These are phyloP conservation scores for Colletotrichum sp. DNA, from an alignment of 2,329 filamentous ascomycete genomes.

Conservation along the genomic window DNA sequence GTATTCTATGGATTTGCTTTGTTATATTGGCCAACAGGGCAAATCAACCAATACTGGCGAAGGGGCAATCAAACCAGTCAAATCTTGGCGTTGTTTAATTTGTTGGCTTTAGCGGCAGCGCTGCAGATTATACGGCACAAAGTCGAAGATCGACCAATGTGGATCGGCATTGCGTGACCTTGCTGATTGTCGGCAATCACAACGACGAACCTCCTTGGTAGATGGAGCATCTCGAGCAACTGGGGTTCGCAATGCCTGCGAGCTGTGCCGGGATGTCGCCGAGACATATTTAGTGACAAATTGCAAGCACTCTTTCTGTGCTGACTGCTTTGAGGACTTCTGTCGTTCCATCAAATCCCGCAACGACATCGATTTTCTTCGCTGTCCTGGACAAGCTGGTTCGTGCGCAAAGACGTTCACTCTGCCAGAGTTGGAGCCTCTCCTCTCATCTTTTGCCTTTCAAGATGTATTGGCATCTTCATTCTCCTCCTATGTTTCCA, in stretches of 20 bases:
- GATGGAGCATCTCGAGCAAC: neutral
- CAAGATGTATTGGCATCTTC: neutral
- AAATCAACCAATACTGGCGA: too few relatives aligned
- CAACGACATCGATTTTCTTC: neutral
- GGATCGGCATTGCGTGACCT: neutral
- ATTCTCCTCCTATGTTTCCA: neutral
- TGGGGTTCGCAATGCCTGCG: neutral
- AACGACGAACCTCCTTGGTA: rapidly evolving
- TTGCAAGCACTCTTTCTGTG: neutral
- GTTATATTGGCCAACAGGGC: too few relatives aligned
- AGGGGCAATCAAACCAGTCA: too few relatives aligned
- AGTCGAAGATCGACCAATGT: neutral
- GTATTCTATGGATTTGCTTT: too few relatives aligned
- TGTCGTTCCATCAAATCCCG: neutral
- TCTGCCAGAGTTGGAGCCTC: neutral
- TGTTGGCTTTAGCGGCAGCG: too few relatives aligned
- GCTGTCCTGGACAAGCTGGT: neutral
- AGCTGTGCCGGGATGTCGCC: neutral
- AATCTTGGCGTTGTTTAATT: too few relatives aligned
- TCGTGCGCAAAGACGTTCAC: neutral
- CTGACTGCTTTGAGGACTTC: neutral
- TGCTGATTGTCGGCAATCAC: neutral
- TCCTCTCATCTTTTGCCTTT: neutral
- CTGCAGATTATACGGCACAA: neutral
- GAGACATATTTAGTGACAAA: neutral